A percentile compares a stretch with the other conserved stretches of the same genome.
These are phyloP conservation scores for Cryptococcus depauperatus DNA, from an alignment of 1,284 basidiomycete genomes.

Conservation along the genomic window DNA sequence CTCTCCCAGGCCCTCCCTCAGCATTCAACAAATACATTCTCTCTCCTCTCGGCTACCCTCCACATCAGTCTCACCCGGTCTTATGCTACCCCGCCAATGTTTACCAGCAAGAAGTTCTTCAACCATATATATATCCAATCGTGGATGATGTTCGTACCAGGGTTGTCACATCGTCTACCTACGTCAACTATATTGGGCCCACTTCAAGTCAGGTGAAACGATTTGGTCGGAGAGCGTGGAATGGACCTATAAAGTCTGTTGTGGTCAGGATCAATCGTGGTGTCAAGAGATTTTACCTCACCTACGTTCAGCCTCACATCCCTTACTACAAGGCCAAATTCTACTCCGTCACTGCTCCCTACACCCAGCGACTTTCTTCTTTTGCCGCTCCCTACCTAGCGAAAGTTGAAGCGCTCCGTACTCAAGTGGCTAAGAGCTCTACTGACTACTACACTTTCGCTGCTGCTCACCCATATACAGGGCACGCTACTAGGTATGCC, in stretches of 20 bases:
- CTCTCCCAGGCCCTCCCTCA: constrained; percentile 22
- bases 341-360: constrained; percentile 28
- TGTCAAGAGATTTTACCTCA: constrained; percentile 29
- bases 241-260: constrained; percentile 34
- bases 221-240: constrained; percentile 16
- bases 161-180: constrained; percentile 21
- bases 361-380: constrained; percentile 20
- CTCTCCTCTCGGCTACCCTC: constrained; percentile 25
- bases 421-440: too few relatives aligned
- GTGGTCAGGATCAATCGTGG: constrained; percentile 23
- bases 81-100: constrained; percentile 41
- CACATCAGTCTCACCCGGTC: constrained; percentile 26
- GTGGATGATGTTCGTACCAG: constrained; percentile 20
- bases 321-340: constrained; percentile 30
- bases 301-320: constrained; percentile 37
- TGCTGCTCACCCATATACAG: constrained; percentile 29
- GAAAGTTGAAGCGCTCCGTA: constrained; percentile 19
- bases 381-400: constrained; percentile 27
- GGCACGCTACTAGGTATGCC: constrained; percentile 24
- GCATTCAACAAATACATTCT: constrained; percentile 27
- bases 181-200: constrained; percentile 26
- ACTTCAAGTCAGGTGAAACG: constrained; percentile 10
- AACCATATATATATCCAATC: constrained; percentile 35
- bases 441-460: constrained; percentile 18
- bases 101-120: constrained; percentile 32